Evolutionary conservation across 2,329 filamentous ascomycete genomes (phyloP), one percentile per base, ranked within the genome.

Genomic region (Penicillium sp.): DNA sequence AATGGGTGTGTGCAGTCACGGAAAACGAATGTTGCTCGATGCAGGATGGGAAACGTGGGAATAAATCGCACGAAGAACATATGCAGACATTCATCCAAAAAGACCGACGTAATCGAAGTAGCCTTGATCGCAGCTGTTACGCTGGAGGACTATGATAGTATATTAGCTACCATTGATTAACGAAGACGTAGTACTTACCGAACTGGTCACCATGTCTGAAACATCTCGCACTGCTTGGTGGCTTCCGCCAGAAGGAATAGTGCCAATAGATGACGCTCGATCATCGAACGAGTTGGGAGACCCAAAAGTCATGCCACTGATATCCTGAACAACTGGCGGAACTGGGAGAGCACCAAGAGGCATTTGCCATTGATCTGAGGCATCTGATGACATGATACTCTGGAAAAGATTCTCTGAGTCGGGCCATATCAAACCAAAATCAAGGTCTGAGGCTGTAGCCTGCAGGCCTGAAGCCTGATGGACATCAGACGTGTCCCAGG

Each of bases 21-120:
- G 57, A 81, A 81, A 1, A 81, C 73, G 29, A 82, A 82, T 0
- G 79, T 82, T 35, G 78, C 74, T 61, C 76, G 71, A 67, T 82
- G 79, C 17, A 82, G 66, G n/a, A 82, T 71, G 5, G 79, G 79
- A 58, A 82, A 82, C 1, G 78, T 81, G 3, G 79, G 79, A 29
- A 81, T 80, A 61, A 82, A 81, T 17, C 78, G 74, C 15, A 74
- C 73, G 58, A 82, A 82, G 67, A 82, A 82, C 78, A 82, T 81
- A 61, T 82, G 80, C 17, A 82, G 66, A 64, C 79, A 81, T 64
- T 79, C 78, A 57, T 82, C 79, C 7, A 82, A 70, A 44, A 82
- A 82, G 21, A 80, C 77, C 0, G 80, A 82, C 21, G 77, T 81
- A 19, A 81, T 75, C 2, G 77, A 79, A 1, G 73, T 79, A 21